These are phyloP conservation scores for Amylocystis lapponica DNA, from an alignment of 768 basidiomycete species.

Conservation along the genomic window DNA sequence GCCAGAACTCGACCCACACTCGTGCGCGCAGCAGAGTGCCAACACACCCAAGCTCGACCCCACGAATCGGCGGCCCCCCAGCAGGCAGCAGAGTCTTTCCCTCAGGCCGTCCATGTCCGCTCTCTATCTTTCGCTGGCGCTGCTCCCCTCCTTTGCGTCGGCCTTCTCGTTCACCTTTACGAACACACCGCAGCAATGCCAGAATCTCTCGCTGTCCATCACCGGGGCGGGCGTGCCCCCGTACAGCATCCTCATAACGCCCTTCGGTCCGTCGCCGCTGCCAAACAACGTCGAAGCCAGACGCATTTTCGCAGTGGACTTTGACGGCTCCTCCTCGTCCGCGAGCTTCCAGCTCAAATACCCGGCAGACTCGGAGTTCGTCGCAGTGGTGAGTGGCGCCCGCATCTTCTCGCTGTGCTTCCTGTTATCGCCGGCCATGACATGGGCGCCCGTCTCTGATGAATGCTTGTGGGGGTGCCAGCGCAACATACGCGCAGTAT, in stretches of 20 bases:
- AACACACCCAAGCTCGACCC: neutral
- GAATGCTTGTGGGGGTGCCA: no score
- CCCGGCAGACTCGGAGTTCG: conserved; percentile 66
- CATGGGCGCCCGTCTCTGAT: no score
- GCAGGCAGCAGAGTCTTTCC: no score
- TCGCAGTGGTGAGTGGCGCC: conserved; percentile 73
- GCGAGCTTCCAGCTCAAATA: conserved; percentile 55
- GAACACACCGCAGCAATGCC: conserved; percentile 57
- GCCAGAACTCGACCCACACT: neutral
- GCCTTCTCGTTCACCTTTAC: conserved; percentile 40
- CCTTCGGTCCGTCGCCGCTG: conserved; percentile 59
- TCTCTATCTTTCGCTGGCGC: neutral
- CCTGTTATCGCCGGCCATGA: no score
- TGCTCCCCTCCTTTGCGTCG: conserved; percentile 22
- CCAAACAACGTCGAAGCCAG: conserved; percentile 59
- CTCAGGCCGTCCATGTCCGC: conserved; percentile 4
- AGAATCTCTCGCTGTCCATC: conserved; percentile 53
- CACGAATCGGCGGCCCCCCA: no score
- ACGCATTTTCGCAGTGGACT: conserved; percentile 49
- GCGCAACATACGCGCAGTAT: no score
- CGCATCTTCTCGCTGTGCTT: no score
- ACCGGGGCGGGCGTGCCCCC: conserved; percentile 61
- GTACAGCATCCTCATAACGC: conserved; percentile 61
- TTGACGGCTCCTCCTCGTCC: conserved; percentile 35
- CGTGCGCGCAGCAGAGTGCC: neutral